Percentiles rank a stretch among this genome's conserved stretches.
Conservation (phyloP, 73 alveolate species). For the Tetrahymena elliotti region DNA sequence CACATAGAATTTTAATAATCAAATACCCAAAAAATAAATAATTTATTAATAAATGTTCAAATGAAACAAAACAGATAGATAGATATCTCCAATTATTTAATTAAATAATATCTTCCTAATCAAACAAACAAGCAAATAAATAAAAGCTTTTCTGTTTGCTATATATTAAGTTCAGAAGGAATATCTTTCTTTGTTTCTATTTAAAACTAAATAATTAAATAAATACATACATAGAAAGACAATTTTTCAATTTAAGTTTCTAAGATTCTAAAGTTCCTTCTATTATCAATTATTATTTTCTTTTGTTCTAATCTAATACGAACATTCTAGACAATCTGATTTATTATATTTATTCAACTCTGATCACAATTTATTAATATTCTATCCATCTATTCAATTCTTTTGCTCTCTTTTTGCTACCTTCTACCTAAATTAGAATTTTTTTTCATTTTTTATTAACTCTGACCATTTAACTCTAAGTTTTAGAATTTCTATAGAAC, state of each 20-base stretch:
- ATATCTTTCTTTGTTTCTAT: background rate
- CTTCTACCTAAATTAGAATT: background rate
- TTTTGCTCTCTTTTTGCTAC: background rate
- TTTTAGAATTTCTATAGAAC: background rate
- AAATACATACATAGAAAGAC: background rate
- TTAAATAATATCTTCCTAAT: background rate
- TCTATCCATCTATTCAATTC: background rate
- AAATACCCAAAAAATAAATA: background rate
- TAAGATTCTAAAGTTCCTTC: background rate
- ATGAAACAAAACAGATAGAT: background rate
- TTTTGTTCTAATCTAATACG: background rate
- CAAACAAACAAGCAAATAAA: no score
- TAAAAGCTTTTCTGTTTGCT: background rate
- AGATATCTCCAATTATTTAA: background rate
- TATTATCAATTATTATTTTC: background rate
- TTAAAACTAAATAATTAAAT: background rate
- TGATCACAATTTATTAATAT: background rate
- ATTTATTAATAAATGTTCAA: no score
- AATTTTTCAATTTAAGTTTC: background rate
- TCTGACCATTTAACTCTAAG: background rate
- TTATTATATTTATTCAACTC: background rate
- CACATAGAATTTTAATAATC: background rate
- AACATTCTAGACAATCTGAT: background rate
- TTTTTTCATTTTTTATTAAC: background rate
- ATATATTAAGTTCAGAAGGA: background rate